Base-by-base conservation (phyloP, 2,329 filamentous ascomycete species). In the Penicillium sp. region DNA sequence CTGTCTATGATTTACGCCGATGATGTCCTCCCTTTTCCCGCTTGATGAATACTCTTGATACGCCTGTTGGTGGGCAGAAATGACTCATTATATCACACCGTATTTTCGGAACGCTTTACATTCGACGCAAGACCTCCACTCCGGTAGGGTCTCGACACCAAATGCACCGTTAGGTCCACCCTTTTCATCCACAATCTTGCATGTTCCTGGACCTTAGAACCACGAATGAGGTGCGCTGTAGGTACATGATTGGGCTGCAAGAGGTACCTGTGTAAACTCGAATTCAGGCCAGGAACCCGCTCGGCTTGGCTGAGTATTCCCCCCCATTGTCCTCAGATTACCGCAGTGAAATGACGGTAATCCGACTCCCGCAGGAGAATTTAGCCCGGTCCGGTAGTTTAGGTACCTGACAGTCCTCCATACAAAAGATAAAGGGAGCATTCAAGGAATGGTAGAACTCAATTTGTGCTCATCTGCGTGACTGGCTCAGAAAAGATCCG, bases 211-310 rank as follows among this genome's bases (percentile, higher is more conserved):
- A 11, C 6, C 27, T 5, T 26, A 29, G 8, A 18, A n/a, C 24
- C n/a, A n/a, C 41, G 25, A 26, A 36, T 29, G 7, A 24, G 18
- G 12, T 43, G 41, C 25, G 32, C 41, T 18, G 25, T 37, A 35
- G 32, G 7, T 32, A 32, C 29, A 32, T 32, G 38, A 43, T 50
- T 50, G 49, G 48, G 47, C 47, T 47, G 46, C 43, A 25, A 42
- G 28, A 41, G 39, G 45, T 46, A 33, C 26, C 43, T 43, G 43
- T 26, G 25, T n/a, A 32, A 18, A 27, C 24, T 11, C 29, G 29
- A 11, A 32, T 32, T 32, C 29, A 32, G 29, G 29, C 7, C 29
- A 32, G 29, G 29, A 32, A 32, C 29, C 29, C 7, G 29, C 11
- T 32, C 11, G 29, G 11, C 29, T 8, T 32, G 29, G 18, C 18